Conservation (phyloP, 2,329 filamentous ascomycete species). For the Chaetomium olivaceum region DNA sequence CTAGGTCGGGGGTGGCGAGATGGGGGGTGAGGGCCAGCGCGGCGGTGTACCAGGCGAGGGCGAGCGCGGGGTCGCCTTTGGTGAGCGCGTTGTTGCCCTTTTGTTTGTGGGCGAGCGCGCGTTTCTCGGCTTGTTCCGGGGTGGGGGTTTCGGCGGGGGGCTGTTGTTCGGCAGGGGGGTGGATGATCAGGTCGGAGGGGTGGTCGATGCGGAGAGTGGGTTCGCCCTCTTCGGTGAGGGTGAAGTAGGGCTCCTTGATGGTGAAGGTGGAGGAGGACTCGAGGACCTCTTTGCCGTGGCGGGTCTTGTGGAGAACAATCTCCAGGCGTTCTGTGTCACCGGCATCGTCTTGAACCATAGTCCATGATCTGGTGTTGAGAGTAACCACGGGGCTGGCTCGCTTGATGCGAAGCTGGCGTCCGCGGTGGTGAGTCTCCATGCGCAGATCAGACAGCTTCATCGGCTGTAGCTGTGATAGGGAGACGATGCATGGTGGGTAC, state of each 20-base stretch:
- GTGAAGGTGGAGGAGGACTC: neutral
- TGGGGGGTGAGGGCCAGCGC: neutral
- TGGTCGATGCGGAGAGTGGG: constrained; percentile 19
- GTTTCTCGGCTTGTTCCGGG: neutral
- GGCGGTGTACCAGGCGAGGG: constrained; percentile 1
- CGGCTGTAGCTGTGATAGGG: neutral
- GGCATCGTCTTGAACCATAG: constrained; percentile 17
- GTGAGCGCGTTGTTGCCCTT: constrained; percentile 13
- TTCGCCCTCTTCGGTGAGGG: constrained; percentile 16
- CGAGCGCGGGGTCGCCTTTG: neutral
- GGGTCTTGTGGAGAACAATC: constrained; percentile 6
- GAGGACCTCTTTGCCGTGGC: constrained; percentile 6
- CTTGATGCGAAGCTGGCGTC: constrained; percentile 10
- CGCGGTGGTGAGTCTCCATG: constrained; percentile 15
- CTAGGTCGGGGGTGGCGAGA: neutral
- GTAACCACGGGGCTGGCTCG: constrained; percentile 13
- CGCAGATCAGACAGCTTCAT: constrained; percentile 11
- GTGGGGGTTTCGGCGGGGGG: neutral
- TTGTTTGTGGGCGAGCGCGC: neutral
- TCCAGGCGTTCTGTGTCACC: constrained; percentile 16
- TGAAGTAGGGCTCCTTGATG: constrained; percentile 21
- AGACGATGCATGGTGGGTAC: constrained; percentile 7
- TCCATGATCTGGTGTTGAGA: constrained; percentile 5
- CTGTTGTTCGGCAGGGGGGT: neutral
- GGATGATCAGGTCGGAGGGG: constrained; percentile 9